These are phyloP conservation scores for Leucosporidium scottii DNA, from an alignment of 768 basidiomycete genomes.

Conservation along the genomic window DNA sequence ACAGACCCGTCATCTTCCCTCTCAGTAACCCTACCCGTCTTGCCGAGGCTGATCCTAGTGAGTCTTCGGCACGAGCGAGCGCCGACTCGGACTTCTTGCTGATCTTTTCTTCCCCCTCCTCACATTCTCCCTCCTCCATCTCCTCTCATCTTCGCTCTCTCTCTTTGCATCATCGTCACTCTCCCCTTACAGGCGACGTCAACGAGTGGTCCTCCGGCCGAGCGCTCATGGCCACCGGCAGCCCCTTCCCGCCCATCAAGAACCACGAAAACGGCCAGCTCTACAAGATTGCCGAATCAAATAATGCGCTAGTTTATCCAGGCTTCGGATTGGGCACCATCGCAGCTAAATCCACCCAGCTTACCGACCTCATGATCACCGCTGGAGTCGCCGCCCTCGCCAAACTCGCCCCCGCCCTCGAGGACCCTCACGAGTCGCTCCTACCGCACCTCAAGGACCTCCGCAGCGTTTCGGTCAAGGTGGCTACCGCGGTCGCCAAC, in stretches of 20 bases:
- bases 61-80: neutral
- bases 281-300: constrained; percentile 43
- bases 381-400: constrained; percentile 70
- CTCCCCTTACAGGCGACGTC: constrained; percentile 47
- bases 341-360: constrained; percentile 54
- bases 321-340: constrained; percentile 77
- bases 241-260: constrained; percentile 69
- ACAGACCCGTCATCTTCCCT: constrained; percentile 75
- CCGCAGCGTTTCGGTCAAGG: constrained; percentile 65
- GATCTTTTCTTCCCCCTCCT: too few relatives aligned
- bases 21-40: constrained; percentile 73
- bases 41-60: constrained; percentile 61
- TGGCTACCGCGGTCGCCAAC: constrained; percentile 73
- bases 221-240: constrained; percentile 72
- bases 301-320: constrained; percentile 61
- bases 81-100: too few relatives aligned
- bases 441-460: constrained; percentile 72
- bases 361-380: constrained; percentile 84
- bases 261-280: constrained; percentile 57
- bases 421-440: constrained; percentile 61
- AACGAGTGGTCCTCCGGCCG: constrained; percentile 72
- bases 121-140: neutral
- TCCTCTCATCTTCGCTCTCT: constrained; percentile 3
- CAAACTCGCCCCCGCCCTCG: constrained; percentile 63
- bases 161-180: too few relatives aligned